Conservation (phyloP, 257 asterid genomes). For the Solanum medicagineum region DNA sequence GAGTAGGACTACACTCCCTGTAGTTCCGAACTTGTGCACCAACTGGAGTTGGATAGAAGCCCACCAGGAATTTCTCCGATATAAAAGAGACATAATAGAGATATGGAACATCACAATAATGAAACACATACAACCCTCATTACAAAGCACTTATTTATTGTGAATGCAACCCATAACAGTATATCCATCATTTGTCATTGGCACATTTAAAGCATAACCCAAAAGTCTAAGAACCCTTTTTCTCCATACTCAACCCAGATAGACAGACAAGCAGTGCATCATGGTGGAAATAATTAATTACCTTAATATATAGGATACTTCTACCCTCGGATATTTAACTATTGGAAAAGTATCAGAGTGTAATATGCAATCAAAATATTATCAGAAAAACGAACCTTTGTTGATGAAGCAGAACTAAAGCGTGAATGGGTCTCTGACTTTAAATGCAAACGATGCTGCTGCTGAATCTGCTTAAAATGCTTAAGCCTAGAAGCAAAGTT, state of each 20-base stretch:
- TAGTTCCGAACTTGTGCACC: neutral
- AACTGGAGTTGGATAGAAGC: neutral
- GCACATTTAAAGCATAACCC: neutral
- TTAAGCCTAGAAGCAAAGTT: conserved; percentile 57
- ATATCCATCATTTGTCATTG: neutral
- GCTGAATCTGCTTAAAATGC: conserved; percentile 72
- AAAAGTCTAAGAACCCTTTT: neutral
- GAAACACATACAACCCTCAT: neutral
- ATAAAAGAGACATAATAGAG: neutral
- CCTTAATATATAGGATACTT: neutral
- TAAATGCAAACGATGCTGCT: conserved; percentile 53
- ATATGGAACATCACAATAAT: neutral
- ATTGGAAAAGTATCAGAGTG: neutral
- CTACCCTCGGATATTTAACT: neutral
- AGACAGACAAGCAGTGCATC: neutral
- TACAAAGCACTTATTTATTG: neutral
- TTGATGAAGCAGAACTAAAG: conserved; percentile 30
- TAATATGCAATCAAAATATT: neutral
- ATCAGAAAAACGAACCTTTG: conserved; percentile 41
- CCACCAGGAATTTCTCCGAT: neutral
- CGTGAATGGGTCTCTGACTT: conserved; percentile 41
- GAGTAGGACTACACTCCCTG: neutral
- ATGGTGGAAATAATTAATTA: neutral
- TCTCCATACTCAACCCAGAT: neutral
- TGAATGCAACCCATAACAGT: neutral